Base-by-base conservation (phyloP, 768 basidiomycete species). In the Zangia roseola region DNA sequence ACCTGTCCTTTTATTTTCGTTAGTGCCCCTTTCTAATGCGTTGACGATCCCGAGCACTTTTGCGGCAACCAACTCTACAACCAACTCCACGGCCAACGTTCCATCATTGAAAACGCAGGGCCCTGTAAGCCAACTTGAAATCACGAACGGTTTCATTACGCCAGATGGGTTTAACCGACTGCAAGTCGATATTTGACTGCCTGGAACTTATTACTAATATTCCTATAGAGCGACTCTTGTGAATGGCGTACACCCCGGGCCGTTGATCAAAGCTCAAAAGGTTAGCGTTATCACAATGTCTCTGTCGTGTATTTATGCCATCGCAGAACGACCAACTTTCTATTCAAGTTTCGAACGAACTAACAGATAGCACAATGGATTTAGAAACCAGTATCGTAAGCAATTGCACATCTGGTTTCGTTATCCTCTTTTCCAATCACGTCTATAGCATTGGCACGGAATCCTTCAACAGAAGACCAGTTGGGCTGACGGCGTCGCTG, bases 331-430 rank as follows among this genome's bases (percentile, higher is more conserved):
- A 69, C 25, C 47, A 48, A 7, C 70, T 76, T 53, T 42, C 55
- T 26, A 56, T 80, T 28, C 73, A 75, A 40, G 76, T 81, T 19
- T 53, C 69, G 8, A 71, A 81, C 53, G 30, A 63, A 26, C 59
- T 81, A 34, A 72, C 65, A 1, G 74, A 81, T 43, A 50, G 54
- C 5, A 68, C 71, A 4, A 81, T 82, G 79, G 56, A 73, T 30
- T 65, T 72, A 42, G 68, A 66, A 14, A 83, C 81, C 2, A 77
- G 73, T 12, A 23, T 62, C 0, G 61, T 62, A 31, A 50, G 59
- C 34, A 4, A 63, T 69, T 43, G 16, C 16, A 5, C 10, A 13
- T 24, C n/a, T 8, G 9, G 19, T 14, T 28, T 16, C 57, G 63
- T n/a, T n/a, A n/a, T n/a, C n/a, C n/a, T n/a, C n/a, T n/a, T n/a